These are phyloP conservation scores for Fusarium pseudonygamai DNA, from an alignment of 2,329 filamentous ascomycete genomes.

Conservation along the genomic window DNA sequence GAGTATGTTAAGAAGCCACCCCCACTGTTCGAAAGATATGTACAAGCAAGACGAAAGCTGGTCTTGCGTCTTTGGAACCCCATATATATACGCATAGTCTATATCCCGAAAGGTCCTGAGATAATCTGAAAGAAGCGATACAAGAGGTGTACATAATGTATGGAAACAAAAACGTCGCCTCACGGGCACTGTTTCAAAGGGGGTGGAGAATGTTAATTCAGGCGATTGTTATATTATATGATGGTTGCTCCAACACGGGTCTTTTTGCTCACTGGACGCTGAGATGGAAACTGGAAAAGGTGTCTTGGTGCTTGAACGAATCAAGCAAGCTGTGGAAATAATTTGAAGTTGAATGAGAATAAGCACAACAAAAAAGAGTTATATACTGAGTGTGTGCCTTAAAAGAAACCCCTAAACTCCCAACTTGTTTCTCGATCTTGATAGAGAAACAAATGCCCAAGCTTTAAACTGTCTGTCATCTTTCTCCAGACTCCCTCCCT, in stretches of 20 bases:
- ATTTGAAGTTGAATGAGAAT: conserved; percentile 4
- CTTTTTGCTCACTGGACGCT: neutral
- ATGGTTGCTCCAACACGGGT: neutral
- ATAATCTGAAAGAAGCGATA: neutral
- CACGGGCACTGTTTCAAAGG: conserved; percentile 14
- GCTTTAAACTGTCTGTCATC: conserved; percentile 10
- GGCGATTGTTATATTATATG: neutral
- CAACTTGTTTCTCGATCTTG: conserved; percentile 15
- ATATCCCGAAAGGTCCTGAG: conserved; percentile 18
- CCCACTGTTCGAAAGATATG: neutral
- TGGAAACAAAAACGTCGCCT: conserved; percentile 26
- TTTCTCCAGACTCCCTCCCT: conserved; percentile 1
- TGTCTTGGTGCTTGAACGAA: neutral
- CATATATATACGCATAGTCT: conserved; percentile 27
- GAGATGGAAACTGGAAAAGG: neutral
- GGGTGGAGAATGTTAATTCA: neutral
- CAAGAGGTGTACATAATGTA: conserved; percentile 18
- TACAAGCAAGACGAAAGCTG: conserved; percentile 37
- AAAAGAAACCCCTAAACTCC: conserved; percentile 32
- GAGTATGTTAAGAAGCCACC: conserved; percentile 64
- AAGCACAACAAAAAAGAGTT: conserved; percentile 22
- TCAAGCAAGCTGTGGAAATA: neutral
- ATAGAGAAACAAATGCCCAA: conserved; percentile 27
- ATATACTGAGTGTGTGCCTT: conserved; percentile 11
- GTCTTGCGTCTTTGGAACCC: conserved; percentile 37